Evolutionary conservation across 2,329 filamentous ascomycete species (phyloP), one percentile per base, ranked within the genome.

Genomic region (Trichophyton schoenleinii): DNA sequence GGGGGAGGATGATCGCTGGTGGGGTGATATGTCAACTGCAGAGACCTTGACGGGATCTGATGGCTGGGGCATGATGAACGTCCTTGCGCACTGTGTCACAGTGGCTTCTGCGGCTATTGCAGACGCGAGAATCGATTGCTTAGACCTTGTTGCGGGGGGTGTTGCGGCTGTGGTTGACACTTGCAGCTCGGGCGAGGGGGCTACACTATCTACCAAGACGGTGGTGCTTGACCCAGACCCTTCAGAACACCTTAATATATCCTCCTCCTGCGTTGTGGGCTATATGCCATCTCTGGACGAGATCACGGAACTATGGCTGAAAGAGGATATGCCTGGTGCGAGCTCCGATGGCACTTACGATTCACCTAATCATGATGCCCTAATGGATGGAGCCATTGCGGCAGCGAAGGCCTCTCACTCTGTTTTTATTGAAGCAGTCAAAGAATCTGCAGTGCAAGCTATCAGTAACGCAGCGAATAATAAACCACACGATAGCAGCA

Each of bases 91-190:
- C 0, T 96, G 91, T 71, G 91, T 99, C 67, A 97, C 91, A 0
- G 92, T 95, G 61, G 90, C 92, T 8, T 91, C 91, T 60, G 92
- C 92, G 8, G 94, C 94, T 13, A 85, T 99, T 70, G 88, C 88
- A 2, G 94, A 99, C 76, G 94, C 94, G 0, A 91, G 91, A 7
- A 96, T 99, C 64, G 94, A 99, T 71, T 96, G 91, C 70, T 86
- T 97, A 57, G 94, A 96, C 75, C 82, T 92, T 36, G 87, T 96
- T 18, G 84, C 88, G 34, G 94, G 91, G 8, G 94, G 94, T 31
- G 89, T 97, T 46, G 91, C 92, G 34, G 92, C 90, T 3, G 74
- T 95, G 57, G 85, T 94, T 13, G 66, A 65, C 1, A 64, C 67
- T 3, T 25, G 34, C 3, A 44, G 34, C 8, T n/a, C 34, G n/a